These are phyloP conservation scores for Phialophora tarda DNA, from an alignment of 2,329 filamentous ascomycete genomes.

Conservation along the genomic window DNA sequence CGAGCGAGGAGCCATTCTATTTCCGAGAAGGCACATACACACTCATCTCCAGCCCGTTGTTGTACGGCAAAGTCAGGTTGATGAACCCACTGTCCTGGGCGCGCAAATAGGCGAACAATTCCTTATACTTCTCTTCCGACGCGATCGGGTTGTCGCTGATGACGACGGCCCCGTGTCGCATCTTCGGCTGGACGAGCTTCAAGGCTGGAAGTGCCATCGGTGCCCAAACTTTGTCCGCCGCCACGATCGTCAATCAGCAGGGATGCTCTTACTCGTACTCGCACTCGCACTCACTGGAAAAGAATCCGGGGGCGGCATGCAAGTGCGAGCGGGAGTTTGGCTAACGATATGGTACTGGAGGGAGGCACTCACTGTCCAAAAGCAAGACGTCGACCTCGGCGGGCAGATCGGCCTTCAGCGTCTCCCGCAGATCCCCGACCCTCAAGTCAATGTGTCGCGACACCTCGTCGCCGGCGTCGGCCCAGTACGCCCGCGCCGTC, in stretches of 20 bases:
- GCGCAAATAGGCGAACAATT: conserved; percentile 42
- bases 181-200: conserved; percentile 45
- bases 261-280: neutral
- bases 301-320: no score
- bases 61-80: conserved; percentile 56
- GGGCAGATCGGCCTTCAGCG: conserved; percentile 42
- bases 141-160: conserved; percentile 48
- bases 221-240: conserved; percentile 46
- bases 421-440: conserved; percentile 50
- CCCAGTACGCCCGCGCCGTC: conserved; percentile 46
- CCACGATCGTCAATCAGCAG: neutral
- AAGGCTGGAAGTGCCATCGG: conserved; percentile 48
- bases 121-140: conserved; percentile 43
- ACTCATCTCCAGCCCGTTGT: conserved; percentile 55
- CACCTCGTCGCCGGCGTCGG: conserved; percentile 43
- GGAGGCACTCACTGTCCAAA: conserved; percentile 42
- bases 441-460: conserved; percentile 47
- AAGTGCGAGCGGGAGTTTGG: neutral
- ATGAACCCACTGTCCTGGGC: conserved; percentile 57
- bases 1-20: neutral
- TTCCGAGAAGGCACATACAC: conserved; percentile 43
- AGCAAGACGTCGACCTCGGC: conserved; percentile 47
- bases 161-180: conserved; percentile 47
- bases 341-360: neutral
- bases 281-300: no score